Evolutionary conservation across 352 stramenopile species (phyloP).

Genomic region (Phytophthora tubulina): DNA sequence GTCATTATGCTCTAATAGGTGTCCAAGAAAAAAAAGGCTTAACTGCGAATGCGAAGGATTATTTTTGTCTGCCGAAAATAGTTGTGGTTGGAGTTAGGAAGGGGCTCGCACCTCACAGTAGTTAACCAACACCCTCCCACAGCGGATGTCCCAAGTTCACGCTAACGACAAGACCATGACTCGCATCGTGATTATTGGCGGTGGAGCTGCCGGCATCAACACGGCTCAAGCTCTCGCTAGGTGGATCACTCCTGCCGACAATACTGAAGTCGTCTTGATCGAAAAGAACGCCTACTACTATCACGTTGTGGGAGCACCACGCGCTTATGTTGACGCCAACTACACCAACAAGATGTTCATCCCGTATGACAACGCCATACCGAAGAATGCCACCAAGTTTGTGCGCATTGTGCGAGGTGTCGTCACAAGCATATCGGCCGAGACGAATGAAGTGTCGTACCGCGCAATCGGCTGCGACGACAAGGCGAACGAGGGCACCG

Average conservation of each 20-base stretch:
- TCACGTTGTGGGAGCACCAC: slow-evolving; percentile 46
- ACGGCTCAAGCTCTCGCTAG: slow-evolving; percentile 45
- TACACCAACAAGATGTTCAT: slow-evolving; percentile 52
- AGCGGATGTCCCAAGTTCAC: slow-evolving; percentile 20
- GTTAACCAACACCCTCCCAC: not conserved
- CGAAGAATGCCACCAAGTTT: slow-evolving; percentile 19
- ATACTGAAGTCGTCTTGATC: slow-evolving; percentile 46
- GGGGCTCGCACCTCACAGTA: too few relatives aligned
- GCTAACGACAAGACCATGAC: slow-evolving; percentile 24
- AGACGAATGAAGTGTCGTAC: slow-evolving; percentile 37
- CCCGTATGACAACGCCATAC: slow-evolving; percentile 46
- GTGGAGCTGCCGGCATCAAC: slow-evolving; percentile 43
- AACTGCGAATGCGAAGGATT: too few relatives aligned
- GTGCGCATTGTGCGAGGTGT: slow-evolving; percentile 38
- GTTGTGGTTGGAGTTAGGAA: too few relatives aligned
- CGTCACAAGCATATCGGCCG: slow-evolving; percentile 34
- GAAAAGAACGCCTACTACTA: slow-evolving; percentile 56
- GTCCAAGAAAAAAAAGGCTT: too few relatives aligned
- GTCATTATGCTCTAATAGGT: too few relatives aligned
- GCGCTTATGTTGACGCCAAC: slow-evolving; percentile 45
- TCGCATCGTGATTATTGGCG: slow-evolving; percentile 49
- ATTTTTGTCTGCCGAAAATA: too few relatives aligned
- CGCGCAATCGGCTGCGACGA: slow-evolving; percentile 33
- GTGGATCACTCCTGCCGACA: slow-evolving; percentile 30
- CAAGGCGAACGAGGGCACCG: slow-evolving; percentile 9